Base-by-base conservation (phyloP, 768 basidiomycete species). In the Rhodotorula sphaerocarpa region DNA sequence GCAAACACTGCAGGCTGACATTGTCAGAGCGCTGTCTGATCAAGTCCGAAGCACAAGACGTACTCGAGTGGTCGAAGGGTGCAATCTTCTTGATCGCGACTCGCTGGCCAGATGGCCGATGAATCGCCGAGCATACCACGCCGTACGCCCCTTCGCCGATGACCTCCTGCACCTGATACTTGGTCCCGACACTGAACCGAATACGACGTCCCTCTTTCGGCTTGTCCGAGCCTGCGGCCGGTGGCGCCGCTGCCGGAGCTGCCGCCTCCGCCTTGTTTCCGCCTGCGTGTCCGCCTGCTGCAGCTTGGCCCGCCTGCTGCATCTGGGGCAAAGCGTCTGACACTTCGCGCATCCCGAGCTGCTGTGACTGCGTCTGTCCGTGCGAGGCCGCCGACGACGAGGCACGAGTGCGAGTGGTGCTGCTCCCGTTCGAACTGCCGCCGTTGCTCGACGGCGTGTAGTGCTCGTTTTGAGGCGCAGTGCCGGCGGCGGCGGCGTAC, bases 71-170 rank as follows among this genome's bases (percentile, higher is more conserved):
- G 75, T 91, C 90, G 70, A 96, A 95, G 0, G 92, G 92, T 0
- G 86, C 84, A 74, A 97, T 95, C 70, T 88, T 86, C 77, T 96
- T 96, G 75, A 96, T 95, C 36, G 92, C 92, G 50, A 97, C 92
- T 77, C 84, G 87, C 46, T 87, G 82, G 47, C 85, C 83, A 0
- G 85, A 86, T 1, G 86, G 82, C 55, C 80, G 75, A 74, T 93
- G 89, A 12, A 88, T 76, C 11, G 90, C 90, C 50, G 86, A 86
- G 72, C 70, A 70, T 48, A 95, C 92, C 72, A 92, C 83, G 43
- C 91, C 92, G 76, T 93, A 93, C 20, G 90, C 91, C 45, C 92
- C 93, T 73, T 96, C 93, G 36, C 93, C 91, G 56, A 69, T 69
- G 14, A 69, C 57, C 44, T 69, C 63, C 48, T 65, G 63, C 23